These are phyloP conservation scores for Phytophthora rubi DNA, from an alignment of 352 stramenopile species.

Conservation along the genomic window DNA sequence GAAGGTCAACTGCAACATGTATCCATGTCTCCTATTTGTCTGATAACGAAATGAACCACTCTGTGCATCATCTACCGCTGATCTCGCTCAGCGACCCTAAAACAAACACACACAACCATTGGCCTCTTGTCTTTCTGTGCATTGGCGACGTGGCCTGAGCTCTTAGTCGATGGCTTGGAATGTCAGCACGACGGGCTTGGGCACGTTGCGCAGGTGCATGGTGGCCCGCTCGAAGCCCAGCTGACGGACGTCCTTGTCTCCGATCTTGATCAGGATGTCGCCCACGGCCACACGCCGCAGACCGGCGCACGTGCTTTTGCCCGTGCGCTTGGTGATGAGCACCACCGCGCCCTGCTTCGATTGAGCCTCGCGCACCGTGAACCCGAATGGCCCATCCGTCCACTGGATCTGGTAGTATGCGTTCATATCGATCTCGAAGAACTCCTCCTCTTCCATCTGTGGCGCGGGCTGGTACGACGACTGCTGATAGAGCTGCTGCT, in stretches of 20 bases:
- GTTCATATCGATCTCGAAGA: slow-evolving; percentile 68
- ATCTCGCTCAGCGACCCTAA: slow-evolving; percentile 10
- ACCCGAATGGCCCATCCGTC: slow-evolving; percentile 82
- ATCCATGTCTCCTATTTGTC: slow-evolving; percentile 6
- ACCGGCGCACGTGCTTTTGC: slow-evolving; percentile 77
- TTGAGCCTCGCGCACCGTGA: slow-evolving; percentile 79
- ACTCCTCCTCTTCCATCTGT: slow-evolving; percentile 50
- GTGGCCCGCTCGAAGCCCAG: slow-evolving; percentile 81
- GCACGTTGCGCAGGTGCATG: slow-evolving; percentile 72
- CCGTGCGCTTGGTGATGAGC: slow-evolving; percentile 83
- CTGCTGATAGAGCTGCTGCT: slow-evolving; percentile 27
- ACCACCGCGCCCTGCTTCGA: slow-evolving; percentile 72
- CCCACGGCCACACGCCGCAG: slow-evolving; percentile 76
- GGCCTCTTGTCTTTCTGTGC: slow-evolving; percentile 5
- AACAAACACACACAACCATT: slow-evolving; percentile 35
- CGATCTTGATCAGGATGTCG: slow-evolving; percentile 81
- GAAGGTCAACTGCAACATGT: neutral
- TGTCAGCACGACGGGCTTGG: slow-evolving; percentile 77
- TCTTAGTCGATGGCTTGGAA: slow-evolving; percentile 81
- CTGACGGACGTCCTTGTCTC: slow-evolving; percentile 69
- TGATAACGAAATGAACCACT: slow-evolving; percentile 28
- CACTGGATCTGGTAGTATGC: slow-evolving; percentile 85
- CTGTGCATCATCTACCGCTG: slow-evolving; percentile 16
- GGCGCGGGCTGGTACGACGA: slow-evolving; percentile 20
- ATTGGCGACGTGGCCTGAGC: neutral